Base-by-base conservation (phyloP, 768 basidiomycete species). In the Pholiota conissans region DNA sequence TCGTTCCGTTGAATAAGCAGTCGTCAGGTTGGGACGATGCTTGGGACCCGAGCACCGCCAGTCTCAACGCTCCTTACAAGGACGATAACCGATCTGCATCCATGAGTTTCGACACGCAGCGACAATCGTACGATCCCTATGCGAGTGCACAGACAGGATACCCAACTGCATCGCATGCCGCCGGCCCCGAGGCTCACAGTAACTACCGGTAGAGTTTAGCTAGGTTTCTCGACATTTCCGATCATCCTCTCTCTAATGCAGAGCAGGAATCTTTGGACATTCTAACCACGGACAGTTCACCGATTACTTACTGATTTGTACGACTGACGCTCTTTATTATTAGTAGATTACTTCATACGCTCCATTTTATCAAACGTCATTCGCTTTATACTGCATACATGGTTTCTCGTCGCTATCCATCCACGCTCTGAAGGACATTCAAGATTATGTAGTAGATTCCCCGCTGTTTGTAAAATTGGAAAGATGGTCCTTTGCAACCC, bases 41-140 rank as follows among this genome's bases (percentile, higher is more conserved):
- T 40, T 87, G 85, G 85, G 82, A 84, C 59, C 75, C 78, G 46
- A 87, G 85, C 65, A 77, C 68, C n/a, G 68, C 69, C 27, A 79
- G 75, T 63, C 67, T 87, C 57, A 67, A 73, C 34, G 67, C 73
- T 57, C 74, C 75, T 16, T 75, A 76, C 52, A 66, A 61, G 32
- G 75, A 76, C 76, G 48, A 57, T 24, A 28, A 3, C 8, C 24
- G 34, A 29, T 39, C 32, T 16, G 37, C 58, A 14, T 63, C 58
- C 3, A 20, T 37, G 11, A 54, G 53, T 20, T 54, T 54, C 28
- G 53, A 54, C 30, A 42, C 30, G 11, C n/a, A 18, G 29, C 32
- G 13, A 6, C 28, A 49, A 22, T 20, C 46, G n/a, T 63, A 63
- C 26, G 58, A 63, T 50, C 52, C 49, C 13, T 63, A 63, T 48